Percentiles rank a stretch among this genome's conserved stretches.
phyloP scores from a whole-genome alignment of 78 protist genomes.

The Dictyostelium citrinum region DNA sequence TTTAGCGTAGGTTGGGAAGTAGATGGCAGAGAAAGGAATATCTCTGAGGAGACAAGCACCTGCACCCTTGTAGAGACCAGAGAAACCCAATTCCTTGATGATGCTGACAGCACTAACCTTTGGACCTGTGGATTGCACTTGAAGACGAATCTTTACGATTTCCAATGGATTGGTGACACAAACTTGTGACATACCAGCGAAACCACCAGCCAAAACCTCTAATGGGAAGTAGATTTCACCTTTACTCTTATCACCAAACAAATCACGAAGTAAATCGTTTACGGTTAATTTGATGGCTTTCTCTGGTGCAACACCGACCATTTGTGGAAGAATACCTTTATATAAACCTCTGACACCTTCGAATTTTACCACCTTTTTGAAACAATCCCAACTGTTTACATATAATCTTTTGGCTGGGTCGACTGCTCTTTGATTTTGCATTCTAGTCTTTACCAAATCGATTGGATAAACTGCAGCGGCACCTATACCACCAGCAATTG shows the following conservation, averaged over 20 bases:
- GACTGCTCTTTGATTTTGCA: conserved; percentile 86
- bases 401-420: conserved; percentile 67
- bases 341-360: conserved; percentile 82
- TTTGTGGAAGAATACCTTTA: conserved; percentile 87
- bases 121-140: conserved; percentile 61
- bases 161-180: conserved; percentile 90
- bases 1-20: conserved; percentile 87
- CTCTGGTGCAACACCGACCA: conserved; percentile 93
- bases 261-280: conserved; percentile 81
- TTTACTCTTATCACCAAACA: conserved; percentile 73
- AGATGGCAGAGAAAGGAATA: conserved; percentile 90
- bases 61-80: conserved; percentile 89
- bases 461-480: conserved; percentile 90
- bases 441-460: conserved; percentile 87
- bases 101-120: conserved; percentile 47
- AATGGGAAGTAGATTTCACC: conserved; percentile 85
- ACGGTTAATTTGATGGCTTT: conserved; percentile 90
- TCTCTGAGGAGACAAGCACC: conserved; percentile 87
- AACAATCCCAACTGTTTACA: conserved; percentile 83
- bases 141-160: conserved; percentile 90
- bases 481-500: conserved; percentile 87
- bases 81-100: conserved; percentile 73
- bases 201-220: conserved; percentile 87
- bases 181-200: conserved; percentile 89
- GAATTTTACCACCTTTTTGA: conserved; percentile 65